phyloP scores from a whole-genome alignment of 441 rosid species.

The Pelargonium citronellum region DNA sequence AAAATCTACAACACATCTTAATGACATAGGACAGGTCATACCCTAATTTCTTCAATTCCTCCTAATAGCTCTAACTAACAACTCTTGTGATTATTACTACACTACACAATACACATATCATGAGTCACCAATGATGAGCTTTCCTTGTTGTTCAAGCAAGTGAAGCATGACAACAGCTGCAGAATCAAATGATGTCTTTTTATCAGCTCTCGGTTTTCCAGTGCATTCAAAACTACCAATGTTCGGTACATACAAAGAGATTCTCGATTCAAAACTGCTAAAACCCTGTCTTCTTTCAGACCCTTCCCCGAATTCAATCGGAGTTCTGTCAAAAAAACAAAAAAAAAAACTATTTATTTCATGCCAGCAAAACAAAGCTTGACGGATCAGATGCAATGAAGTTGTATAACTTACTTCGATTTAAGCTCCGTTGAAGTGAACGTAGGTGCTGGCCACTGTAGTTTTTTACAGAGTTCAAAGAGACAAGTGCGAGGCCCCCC shows the following conservation, averaged over 20 bases:
- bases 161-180: slow-evolving; percentile 59
- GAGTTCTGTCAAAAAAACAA: slow-evolving; percentile 53
- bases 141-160: slow-evolving; percentile 51
- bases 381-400: no score
- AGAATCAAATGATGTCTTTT: slow-evolving; percentile 76
- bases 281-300: slow-evolving; percentile 36
- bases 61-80: no score
- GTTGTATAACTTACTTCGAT: slow-evolving; percentile 37
- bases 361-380: no score
- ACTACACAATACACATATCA: background rate
- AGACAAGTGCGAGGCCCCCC: slow-evolving; percentile 74
- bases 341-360: no score
- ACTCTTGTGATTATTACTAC: no score
- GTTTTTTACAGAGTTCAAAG: slow-evolving; percentile 57
- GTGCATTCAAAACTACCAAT: slow-evolving; percentile 40
- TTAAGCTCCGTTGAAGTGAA: slow-evolving; percentile 46
- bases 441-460: slow-evolving; percentile 68
- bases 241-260: slow-evolving; percentile 45
- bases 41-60: no score
- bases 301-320: slow-evolving; percentile 42
- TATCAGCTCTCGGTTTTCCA: slow-evolving; percentile 70
- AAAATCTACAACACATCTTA: no score
- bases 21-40: no score
- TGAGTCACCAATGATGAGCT: slow-evolving; percentile 32
- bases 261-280: slow-evolving; percentile 47